Conservation (phyloP, 768 basidiomycete species). For the Pulveroboletus sp. region DNA sequence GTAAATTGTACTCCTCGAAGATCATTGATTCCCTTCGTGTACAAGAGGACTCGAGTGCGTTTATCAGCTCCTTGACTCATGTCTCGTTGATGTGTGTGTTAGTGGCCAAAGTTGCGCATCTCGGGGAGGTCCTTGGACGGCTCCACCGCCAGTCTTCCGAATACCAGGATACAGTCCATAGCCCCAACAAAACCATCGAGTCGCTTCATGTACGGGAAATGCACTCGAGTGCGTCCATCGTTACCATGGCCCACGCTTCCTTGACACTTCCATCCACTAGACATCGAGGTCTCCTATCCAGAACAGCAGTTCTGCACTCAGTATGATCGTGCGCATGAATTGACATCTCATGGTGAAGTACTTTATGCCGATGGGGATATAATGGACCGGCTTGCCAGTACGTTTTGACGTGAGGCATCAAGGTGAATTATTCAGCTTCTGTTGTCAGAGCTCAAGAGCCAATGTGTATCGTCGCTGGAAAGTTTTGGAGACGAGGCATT, state of each 20-base stretch:
- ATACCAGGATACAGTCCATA: background rate
- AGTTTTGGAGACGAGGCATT: background rate
- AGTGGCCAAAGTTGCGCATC: background rate
- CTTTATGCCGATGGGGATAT: background rate
- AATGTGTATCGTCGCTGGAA: background rate
- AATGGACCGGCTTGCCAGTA: conserved; percentile 3
- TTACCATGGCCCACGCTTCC: too few species aligned
- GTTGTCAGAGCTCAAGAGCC: background rate
- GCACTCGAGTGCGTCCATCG: background rate
- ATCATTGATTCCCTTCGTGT: background rate
- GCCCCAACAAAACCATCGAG: background rate
- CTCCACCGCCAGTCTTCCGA: background rate
- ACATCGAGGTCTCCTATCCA: background rate
- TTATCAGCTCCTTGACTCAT: background rate
- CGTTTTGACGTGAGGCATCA: background rate
- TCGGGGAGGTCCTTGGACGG: background rate
- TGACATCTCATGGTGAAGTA: background rate
- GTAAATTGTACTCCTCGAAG: too few species aligned
- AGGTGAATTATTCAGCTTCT: background rate
- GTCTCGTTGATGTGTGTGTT: background rate
- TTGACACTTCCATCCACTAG: background rate
- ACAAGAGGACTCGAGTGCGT: background rate
- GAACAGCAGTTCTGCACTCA: background rate
- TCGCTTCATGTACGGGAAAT: background rate
- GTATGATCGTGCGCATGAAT: background rate